These are phyloP conservation scores for Strobilomyces dryophilus DNA, from an alignment of 768 basidiomycete genomes.

Conservation along the genomic window DNA sequence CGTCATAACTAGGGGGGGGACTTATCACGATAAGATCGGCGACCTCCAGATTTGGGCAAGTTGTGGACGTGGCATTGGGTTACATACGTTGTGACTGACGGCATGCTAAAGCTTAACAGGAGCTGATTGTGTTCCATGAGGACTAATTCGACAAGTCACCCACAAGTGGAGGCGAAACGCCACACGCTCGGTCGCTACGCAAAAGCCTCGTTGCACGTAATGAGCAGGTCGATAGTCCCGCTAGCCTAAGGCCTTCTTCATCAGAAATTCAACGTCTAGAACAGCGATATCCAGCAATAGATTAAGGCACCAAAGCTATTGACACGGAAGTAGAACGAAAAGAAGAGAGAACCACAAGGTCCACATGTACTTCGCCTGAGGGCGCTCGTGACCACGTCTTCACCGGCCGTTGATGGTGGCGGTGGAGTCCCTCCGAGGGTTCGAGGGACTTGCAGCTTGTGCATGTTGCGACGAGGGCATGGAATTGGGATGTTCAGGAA, in stretches of 20 bases:
- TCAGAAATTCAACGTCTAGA: conserved; percentile 7
- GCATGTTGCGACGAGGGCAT: conserved; percentile 39
- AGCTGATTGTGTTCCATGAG: conserved; percentile 11
- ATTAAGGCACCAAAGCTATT: conserved; percentile 16
- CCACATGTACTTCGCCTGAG: conserved; percentile 8
- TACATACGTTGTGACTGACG: too few relatives aligned
- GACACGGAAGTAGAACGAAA: conserved; percentile 7
- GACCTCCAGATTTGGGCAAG: background rate
- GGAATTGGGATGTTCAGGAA: conserved; percentile 86
- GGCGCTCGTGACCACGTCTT: conserved; percentile 17
- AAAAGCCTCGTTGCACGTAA: conserved; percentile 8
- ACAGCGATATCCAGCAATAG: conserved; percentile 20
- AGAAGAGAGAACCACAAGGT: conserved; percentile 4
- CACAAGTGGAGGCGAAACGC: conserved; percentile 1
- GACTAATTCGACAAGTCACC: background rate
- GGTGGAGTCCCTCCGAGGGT: conserved; percentile 58
- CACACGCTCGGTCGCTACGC: background rate
- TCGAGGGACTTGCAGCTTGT: conserved; percentile 33
- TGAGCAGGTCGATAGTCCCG: background rate
- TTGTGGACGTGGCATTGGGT: too few relatives aligned
- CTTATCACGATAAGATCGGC: conserved; percentile 9
- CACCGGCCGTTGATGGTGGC: conserved; percentile 66
- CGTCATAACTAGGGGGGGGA: background rate
- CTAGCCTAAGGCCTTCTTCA: background rate
- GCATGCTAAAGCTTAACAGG: background rate